Base-by-base conservation (phyloP, 1,284 basidiomycete species). In the Puccinia triticina region DNA sequence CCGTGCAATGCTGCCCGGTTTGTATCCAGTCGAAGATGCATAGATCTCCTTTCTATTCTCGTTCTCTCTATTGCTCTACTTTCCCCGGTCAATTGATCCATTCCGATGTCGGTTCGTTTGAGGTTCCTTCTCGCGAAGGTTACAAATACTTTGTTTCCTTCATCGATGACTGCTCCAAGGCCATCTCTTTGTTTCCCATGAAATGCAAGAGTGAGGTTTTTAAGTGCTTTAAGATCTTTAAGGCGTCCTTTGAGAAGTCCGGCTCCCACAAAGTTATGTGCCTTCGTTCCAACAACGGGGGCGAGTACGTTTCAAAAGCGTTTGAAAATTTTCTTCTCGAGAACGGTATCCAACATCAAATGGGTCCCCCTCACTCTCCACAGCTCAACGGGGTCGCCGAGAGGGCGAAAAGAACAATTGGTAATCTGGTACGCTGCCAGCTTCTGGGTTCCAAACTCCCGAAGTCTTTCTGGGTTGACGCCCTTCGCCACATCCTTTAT, bases 191-290 rank as follows among this genome's bases (percentile, higher is more conserved):
- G n/a, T 12, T n/a, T 26, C n/a, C 26, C 40, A 43, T 43, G 40
- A 43, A 43, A 43, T 43, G 4, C 4, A 43, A 43, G 8, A 87
- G 89, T 82, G 84, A 85, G 74, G 55, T 82, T 1, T 89, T 43
- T 12, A 43, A 43, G 7, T 43, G 40, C 12, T 43, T 43, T 12
- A 7, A 43, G 12, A 43, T 43, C 12, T 43, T 43, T 12, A 85
- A 87, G 53, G 84, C 87, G 0, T 80, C 83, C 77, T 83, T 84
- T 5, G 85, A 87, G 74, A 84, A 83, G 26, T 73, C 83, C 26
- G 83, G 84, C 18, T 84, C 77, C 7, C 46, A 48, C n/a, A 2
- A 37, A 16, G 12, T 43, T 8, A 29, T 77, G 11, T 10, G n/a
- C 10, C 40, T n/a, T n/a, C n/a, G n/a, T n/a, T n/a, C 55, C 8